Evolutionary conservation across 1,284 basidiomycete genomes (phyloP).

Genomic region (Irpex sp.): DNA sequence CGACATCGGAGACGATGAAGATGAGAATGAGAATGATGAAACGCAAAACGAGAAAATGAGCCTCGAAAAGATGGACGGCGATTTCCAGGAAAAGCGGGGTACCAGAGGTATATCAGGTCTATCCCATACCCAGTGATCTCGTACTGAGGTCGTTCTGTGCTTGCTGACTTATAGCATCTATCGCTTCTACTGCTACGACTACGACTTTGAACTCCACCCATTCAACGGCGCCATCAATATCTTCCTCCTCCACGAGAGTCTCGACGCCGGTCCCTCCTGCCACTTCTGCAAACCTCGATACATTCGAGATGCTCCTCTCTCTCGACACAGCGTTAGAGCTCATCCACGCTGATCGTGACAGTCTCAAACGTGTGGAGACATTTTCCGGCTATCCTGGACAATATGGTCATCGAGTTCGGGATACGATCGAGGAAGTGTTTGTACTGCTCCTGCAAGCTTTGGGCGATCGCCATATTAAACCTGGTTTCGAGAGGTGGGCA

Average conservation of each 20-base stretch:
- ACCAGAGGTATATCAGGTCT: not conserved
- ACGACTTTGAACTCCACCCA: constrained; percentile 13
- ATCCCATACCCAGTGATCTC: not conserved
- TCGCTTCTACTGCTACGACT: constrained; percentile 17
- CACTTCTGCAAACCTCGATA: constrained; percentile 40
- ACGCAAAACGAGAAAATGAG: constrained; percentile 27
- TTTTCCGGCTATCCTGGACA: constrained; percentile 84
- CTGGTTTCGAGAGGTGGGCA: constrained; percentile 80
- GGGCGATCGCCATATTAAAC: constrained; percentile 75
- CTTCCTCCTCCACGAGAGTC: constrained; percentile 18
- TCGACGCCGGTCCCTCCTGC: constrained; percentile 18
- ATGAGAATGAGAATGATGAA: constrained; percentile 32
- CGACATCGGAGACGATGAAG: constrained; percentile 56
- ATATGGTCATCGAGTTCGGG: constrained; percentile 77
- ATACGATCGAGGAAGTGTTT: constrained; percentile 91
- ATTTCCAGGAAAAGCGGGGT: constrained; percentile 1
- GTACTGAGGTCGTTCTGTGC: not conserved
- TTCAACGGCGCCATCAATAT: constrained; percentile 3
- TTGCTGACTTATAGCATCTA: constrained; percentile 16
- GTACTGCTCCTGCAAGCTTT: constrained; percentile 80
- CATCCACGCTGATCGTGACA: constrained; percentile 89
- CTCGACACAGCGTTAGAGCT: constrained; percentile 89
- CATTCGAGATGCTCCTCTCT: constrained; percentile 85
- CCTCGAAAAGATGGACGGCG: constrained; percentile 18
- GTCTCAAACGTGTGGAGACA: constrained; percentile 88